Base-by-base conservation (phyloP, 2,329 filamentous ascomycete species). In the Scytalidium lignicola region DNA sequence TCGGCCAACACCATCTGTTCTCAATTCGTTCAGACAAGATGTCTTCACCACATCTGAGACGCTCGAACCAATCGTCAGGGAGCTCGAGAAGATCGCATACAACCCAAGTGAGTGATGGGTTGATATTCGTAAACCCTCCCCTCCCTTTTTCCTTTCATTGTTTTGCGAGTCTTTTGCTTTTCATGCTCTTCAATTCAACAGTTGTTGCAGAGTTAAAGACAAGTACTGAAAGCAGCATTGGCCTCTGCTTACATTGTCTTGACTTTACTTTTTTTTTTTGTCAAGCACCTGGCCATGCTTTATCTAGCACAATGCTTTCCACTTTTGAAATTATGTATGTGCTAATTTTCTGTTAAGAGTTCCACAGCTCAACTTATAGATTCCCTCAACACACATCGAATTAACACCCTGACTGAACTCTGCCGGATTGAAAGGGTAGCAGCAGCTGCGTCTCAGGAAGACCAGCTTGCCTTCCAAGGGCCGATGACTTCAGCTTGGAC, bases 371-470 rank as follows among this genome's bases (percentile, higher is more conserved):
- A 82, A 53, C 74, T 86, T 53, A 79, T 88, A 54, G 72, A 81
- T 20, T 80, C 82, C 1, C 74, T 90, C 19, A 72, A 72, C 41
- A 81, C 79, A 0, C 84, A 86, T 59, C 79, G 79, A n/a, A 73
- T 89, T 63, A 90, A 89, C 63, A 89, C 86, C 0, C 72, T 90
- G 18, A 83, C 81, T 0, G 85, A 87, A 54, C 77, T 90, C 22
- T 82, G 85, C 55, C 82, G 84, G 15, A 82, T 88, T 57, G 86
- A 90, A 64, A 78, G 80, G 49, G 72, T 79, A 3, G 83, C 86
- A 20, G 79, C 82, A 2, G 65, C 71, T 2, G 75, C 79, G 51
- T 74, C 80, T 26, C 72, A 75, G 39, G 73, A 79, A 41, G 79
- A 82, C 47, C 78, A 86, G 43, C 76, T 77, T 13, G 74, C 76